These are phyloP conservation scores for Termitomyces sp. DNA, from an alignment of 768 basidiomycete species.

Conservation along the genomic window DNA sequence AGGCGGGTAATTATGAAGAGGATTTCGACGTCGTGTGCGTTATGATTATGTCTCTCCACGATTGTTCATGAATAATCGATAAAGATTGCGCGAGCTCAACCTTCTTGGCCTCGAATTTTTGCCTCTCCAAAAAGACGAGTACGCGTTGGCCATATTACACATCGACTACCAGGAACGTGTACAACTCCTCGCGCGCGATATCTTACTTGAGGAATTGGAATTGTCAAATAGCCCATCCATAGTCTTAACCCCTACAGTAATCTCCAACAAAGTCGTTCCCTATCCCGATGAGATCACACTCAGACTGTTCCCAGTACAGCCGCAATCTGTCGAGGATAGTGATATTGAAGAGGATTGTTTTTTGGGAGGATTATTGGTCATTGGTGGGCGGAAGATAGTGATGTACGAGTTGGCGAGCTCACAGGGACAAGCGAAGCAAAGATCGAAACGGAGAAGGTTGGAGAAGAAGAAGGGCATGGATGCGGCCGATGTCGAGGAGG, in stretches of 20 bases:
- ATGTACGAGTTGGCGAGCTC: slow-evolving; percentile 52
- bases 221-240: slow-evolving; percentile 42
- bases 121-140: slow-evolving; percentile 33
- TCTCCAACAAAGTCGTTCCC: slow-evolving; percentile 46
- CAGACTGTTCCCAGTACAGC: slow-evolving; percentile 33
- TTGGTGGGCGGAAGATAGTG: slow-evolving; percentile 62
- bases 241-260: slow-evolving; percentile 44
- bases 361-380: slow-evolving; percentile 64
- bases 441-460: slow-evolving; percentile 47
- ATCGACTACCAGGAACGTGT: slow-evolving; percentile 55
- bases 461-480: slow-evolving; percentile 45
- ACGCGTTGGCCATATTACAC: slow-evolving; percentile 61
- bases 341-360: slow-evolving; percentile 29
- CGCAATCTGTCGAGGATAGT: slow-evolving; percentile 21
- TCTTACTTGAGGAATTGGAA: slow-evolving; percentile 43
- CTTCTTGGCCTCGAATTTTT: slow-evolving; percentile 65
- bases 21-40: slow-evolving; percentile 66
- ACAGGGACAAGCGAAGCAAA: slow-evolving; percentile 44
- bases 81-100: slow-evolving; percentile 61
- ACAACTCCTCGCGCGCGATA: slow-evolving; percentile 58
- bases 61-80: not conserved
- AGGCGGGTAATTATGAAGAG: slow-evolving; percentile 44
- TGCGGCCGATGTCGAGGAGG: slow-evolving; percentile 34
- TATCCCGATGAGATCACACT: slow-evolving; percentile 33
- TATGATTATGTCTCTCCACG: not conserved